Base-by-base conservation (phyloP, 371 early-diverging fungal species). In the Mucor ambiguus region DNA sequence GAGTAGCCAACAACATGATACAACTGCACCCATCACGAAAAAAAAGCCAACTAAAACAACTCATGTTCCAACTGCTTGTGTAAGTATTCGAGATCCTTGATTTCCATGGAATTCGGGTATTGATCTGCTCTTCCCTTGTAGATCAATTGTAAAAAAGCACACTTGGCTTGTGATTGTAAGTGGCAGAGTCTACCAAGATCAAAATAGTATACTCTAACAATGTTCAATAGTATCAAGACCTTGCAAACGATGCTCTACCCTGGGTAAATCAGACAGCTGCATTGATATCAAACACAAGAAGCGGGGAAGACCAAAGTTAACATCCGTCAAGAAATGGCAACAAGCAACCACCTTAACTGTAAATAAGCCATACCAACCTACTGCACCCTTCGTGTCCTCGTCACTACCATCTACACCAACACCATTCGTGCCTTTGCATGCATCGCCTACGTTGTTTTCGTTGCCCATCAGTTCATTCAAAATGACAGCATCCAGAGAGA, bases 31-130 rank as follows among this genome's bases (percentile, higher is more conserved):
- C 14, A 33, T 20, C 9, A 28, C 49, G 8, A 62, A 67, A 38
- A 67, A 62, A 41, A 67, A 67, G 22, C 29, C 38, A 7, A 46
- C 33, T 8, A 67, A 63, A 29, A 37, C 68, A 44, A 67, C 67
- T 1, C 73, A 75, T 63, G 76, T 75, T 16, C 70, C 72, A 2
- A 75, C 73, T 57, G 76, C 76, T 29, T 67, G 32, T 69, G 76
- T 70, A 70, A 61, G 71, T 62, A 35, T 18, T 16, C 5, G 7
- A 9, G 22, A 29, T n/a, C 9, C 37, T 35, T 35, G 12, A 6
- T 43, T 24, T 18, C n/a, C 24, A 48, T 35, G 4, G 24, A 24
- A 52, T 28, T 24, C n/a, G 18, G 14, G 14, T 41, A 44, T 12
- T 54, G 30, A 54, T 18, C 18, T 41, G 41, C 18, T 38, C 14